A percentile compares a stretch with the other conserved stretches of the same genome.
Conservation (phyloP, 2,329 filamentous ascomycete species). For the Aspergillus persii region DNA sequence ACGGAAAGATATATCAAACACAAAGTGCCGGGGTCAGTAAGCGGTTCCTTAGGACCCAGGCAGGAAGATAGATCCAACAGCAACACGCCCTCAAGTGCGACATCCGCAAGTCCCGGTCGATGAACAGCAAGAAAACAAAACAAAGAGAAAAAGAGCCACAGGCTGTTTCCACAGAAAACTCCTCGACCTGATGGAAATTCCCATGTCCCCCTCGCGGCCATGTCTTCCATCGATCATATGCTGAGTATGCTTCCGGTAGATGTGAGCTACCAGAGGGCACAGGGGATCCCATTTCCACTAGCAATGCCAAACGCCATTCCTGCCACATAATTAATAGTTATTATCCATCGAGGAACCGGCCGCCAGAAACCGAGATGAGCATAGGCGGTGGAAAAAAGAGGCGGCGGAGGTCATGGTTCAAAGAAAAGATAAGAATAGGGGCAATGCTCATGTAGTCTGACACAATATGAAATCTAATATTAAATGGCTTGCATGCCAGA, state of each 20-base stretch:
- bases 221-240: background rate
- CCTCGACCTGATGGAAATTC: background rate
- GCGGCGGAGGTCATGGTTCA: slow-evolving; percentile 4
- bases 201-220: background rate
- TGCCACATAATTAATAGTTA: slow-evolving; percentile 16
- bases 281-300: background rate
- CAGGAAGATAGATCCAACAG: background rate
- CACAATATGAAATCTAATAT: slow-evolving; percentile 25
- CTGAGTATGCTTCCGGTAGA: background rate
- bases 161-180: background rate
- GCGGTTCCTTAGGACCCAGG: background rate
- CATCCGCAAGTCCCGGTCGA: background rate
- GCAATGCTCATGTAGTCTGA: slow-evolving; percentile 22
- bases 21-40: background rate
- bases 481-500: slow-evolving; percentile 27
- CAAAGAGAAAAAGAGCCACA: background rate
- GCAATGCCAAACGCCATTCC: slow-evolving; percentile 8
- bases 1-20: background rate
- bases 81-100: background rate
- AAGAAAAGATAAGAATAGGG: slow-evolving; percentile 9
- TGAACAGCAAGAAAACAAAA: background rate
- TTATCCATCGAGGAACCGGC: slow-evolving; percentile 7
- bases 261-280: background rate
- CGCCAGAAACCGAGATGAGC: slow-evolving; percentile 4
- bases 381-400: background rate